These are phyloP conservation scores for Ganoderma resinaceum DNA, from an alignment of 1,284 basidiomycete genomes.

Conservation along the genomic window DNA sequence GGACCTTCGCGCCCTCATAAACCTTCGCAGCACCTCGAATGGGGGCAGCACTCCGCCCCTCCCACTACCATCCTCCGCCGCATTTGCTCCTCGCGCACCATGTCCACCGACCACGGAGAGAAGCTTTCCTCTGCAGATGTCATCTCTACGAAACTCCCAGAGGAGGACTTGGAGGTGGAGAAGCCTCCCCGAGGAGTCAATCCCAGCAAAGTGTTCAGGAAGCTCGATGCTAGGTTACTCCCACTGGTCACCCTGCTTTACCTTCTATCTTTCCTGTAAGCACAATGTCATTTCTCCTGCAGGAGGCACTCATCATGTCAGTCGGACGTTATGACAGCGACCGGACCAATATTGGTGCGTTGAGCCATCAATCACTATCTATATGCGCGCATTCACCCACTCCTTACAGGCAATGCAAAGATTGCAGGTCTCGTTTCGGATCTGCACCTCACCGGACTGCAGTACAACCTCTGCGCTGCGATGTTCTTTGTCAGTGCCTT, in stretches of 20 bases:
- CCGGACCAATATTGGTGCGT: constrained; percentile 73
- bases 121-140: not conserved
- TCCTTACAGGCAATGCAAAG: constrained; percentile 26
- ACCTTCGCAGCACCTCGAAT: not conserved
- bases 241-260: constrained; percentile 67
- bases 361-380: constrained; percentile 42
- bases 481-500: constrained; percentile 25
- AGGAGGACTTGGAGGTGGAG: not conserved
- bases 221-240: constrained; percentile 44
- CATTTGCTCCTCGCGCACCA: not conserved
- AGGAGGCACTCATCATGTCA: constrained; percentile 45
- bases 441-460: constrained; percentile 24
- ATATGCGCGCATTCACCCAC: not conserved
- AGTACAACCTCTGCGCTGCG: constrained; percentile 28
- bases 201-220: constrained; percentile 27
- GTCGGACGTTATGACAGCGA: constrained; percentile 47
- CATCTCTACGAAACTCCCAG: not conserved
- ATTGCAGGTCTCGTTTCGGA: constrained; percentile 25
- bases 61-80: not conserved
- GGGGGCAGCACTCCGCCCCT: not conserved
- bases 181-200: not conserved
- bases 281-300: not conserved
- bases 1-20: not conserved
- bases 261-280: constrained; percentile 50
- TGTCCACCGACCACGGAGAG: not conserved